Evolutionary conservation across 2,329 filamentous ascomycete genomes (phyloP), one percentile per base, ranked within the genome.

Genomic region (Sporothrix euskadiensis): DNA sequence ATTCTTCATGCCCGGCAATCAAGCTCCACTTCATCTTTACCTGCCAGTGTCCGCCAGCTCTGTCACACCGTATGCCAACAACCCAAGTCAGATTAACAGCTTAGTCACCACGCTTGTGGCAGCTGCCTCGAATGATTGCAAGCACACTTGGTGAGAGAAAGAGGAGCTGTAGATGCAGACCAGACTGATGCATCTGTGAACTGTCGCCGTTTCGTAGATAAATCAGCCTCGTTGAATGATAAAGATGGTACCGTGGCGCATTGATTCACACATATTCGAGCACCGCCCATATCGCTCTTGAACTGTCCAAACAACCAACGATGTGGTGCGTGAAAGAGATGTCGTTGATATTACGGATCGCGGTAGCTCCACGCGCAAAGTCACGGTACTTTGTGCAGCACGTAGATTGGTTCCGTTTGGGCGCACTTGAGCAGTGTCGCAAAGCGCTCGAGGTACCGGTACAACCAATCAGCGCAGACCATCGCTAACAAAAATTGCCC

Each of bases 351-450:
- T 9, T 63, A 32, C 22, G 26, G 57, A 57, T 39, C 61, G 39
- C 61, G 61, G 22, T 14, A 57, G 26, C 32, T 44, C 30, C n/a
- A 22, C 69, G 72, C 61, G 39, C n/a, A 61, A 71, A 61, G 69
- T 73, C 26, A 4, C 32, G 30, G 69, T 73, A 71, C 72, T 35
- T 73, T 10, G 2, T 8, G n/a, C 19, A 61, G 69, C 72, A 61
- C 72, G 72, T 69, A 71, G 49, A 71, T 59, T 68, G 56, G 72
- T 39, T 32, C 4, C 3, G 32, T 14, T 61, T n/a, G 9, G 49
- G n/a, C 8, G 16, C 3, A 52, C 4, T n/a, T 10, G 5, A 59
- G 22, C 26, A 49, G 26, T 12, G 16, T 35, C n/a, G 26, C 30
- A 69, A 22, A 71, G 52, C 52, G 61, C 61, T 22, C 0, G 19